Evolutionary conservation across 2,329 filamentous ascomycete genomes (phyloP), one percentile per base, ranked within the genome.

Genomic region (Neopestalotiopsis rosae): DNA sequence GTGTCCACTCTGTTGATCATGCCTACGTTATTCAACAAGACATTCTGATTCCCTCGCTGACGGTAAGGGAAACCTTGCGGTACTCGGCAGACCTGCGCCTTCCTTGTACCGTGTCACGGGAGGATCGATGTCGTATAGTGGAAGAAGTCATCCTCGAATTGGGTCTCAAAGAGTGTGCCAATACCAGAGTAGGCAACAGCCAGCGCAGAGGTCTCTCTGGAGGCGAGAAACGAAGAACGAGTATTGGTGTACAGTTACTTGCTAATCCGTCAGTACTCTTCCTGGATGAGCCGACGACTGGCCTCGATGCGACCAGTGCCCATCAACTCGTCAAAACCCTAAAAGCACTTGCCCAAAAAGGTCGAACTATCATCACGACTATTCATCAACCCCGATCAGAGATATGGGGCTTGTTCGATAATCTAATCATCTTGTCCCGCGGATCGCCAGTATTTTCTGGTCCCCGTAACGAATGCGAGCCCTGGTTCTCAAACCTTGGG

Each of bases 11-110:
- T 68, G 82, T 91, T 61, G 82, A 90, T 65, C 87, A 90, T 77
- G 87, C 90, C 64, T 93, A 94, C 81, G 91, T 92, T 24, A 92
- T 92, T 85, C 91, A 94, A 76, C 91, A 94, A 73, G 92, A 95
- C 75, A 86, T 94, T 14, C 81, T 95, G 1, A 83, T 94, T 0
- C 90, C 92, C 0, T 91, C 91, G 0, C 80, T 95, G 69, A 95
- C 92, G 0, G 92, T 94, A 12, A 85, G 92, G 49, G 92, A 95
- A 77, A 95, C 93, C 0, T 79, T 95, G 28, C 86, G 82, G 68
- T 95, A 94, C 77, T 89, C 92, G 2, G 92, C 92, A 2, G 89
- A 93, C 74, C 80, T 95, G 67, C 87, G 92, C 32, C 81, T 95
- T 0, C 91, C 92, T 0, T 83, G 90, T 0, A 86, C 89, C 0